Evolutionary conservation across 1,139 yeast genomes (phyloP).

Genomic region (Saccharomyces hybrid): DNA sequence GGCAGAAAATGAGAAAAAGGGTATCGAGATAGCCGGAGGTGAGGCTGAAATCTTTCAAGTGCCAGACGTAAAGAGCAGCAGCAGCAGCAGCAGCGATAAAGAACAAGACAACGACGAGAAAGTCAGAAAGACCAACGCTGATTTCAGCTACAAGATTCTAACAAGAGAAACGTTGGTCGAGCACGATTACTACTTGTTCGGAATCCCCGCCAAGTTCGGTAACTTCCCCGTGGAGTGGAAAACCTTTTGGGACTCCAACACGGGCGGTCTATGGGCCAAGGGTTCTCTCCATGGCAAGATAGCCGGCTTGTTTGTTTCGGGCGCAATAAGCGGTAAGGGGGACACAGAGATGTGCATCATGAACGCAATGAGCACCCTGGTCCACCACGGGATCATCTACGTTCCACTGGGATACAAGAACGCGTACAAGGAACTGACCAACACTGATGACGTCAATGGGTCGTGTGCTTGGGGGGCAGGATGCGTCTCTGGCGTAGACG

Average conservation of each 20-base stretch:
- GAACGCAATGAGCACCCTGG: constrained; percentile 53
- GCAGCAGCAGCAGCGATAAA: constrained; percentile 18
- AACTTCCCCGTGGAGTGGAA: constrained; percentile 67
- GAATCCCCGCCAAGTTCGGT: constrained; percentile 73
- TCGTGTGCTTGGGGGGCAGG: constrained; percentile 82
- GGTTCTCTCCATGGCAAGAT: constrained; percentile 64
- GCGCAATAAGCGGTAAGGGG: constrained; percentile 59
- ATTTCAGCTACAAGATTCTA: constrained; percentile 47
- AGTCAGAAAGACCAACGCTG: constrained; percentile 33
- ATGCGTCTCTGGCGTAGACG: constrained; percentile 61
- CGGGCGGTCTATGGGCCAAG: constrained; percentile 68
- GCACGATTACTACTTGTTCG: constrained; percentile 67
- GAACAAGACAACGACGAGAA: constrained; percentile 13
- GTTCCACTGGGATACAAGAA: constrained; percentile 69
- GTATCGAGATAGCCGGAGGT: constrained; percentile 62
- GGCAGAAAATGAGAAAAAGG: constrained; percentile 55
- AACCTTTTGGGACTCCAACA: constrained; percentile 59
- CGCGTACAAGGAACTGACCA: constrained; percentile 46
- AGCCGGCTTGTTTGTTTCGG: constrained; percentile 62
- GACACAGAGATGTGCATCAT: constrained; percentile 60
- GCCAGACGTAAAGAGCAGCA: constrained; percentile 53
- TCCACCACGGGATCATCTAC: constrained; percentile 67
- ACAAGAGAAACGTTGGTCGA: constrained; percentile 44
- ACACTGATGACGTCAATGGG: constrained; percentile 61
- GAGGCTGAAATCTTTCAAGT: constrained; percentile 59